These are phyloP conservation scores for Boletus tomentosulus DNA, from an alignment of 768 basidiomycete species.

Conservation along the genomic window DNA sequence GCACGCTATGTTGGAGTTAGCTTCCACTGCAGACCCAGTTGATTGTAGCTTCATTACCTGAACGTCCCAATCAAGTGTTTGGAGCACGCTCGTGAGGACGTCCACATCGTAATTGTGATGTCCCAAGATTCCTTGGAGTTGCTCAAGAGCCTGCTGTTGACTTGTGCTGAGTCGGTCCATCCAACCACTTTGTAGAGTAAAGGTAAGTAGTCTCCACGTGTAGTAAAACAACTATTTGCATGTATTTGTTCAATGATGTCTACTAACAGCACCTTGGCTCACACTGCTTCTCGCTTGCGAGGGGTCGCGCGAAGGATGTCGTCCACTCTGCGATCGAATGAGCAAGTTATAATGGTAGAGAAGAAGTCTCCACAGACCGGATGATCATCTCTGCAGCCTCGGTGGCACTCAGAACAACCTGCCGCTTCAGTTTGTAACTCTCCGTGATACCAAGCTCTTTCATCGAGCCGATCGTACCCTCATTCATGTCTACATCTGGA, in stretches of 20 bases:
- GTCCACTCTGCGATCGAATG: slow-evolving; percentile 59
- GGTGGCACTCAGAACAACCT: slow-evolving; percentile 90
- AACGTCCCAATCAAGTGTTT: background rate
- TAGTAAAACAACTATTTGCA: background rate
- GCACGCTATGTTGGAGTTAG: background rate
- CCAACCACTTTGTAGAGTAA: background rate
- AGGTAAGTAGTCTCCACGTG: background rate
- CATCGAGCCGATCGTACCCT: slow-evolving; percentile 87
- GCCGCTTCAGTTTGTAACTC: slow-evolving; percentile 95
- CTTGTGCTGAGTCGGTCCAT: background rate
- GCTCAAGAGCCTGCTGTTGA: slow-evolving; percentile 14
- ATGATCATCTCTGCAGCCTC: slow-evolving; percentile 99
- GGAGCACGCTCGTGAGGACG: background rate
- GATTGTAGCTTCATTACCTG: background rate
- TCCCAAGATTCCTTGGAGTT: slow-evolving; percentile 8
- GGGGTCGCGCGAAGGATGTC: slow-evolving; percentile 87
- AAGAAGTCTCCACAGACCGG: slow-evolving; percentile 46
- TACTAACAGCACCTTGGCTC: slow-evolving; percentile 9
- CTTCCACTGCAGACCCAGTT: background rate
- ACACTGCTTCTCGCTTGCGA: slow-evolving; percentile 78
- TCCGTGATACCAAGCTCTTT: slow-evolving; percentile 84
- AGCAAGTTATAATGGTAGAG: background rate
- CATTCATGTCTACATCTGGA: slow-evolving; percentile 69
- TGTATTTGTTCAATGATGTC: background rate
- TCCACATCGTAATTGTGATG: background rate